Percentiles rank a stretch among this genome's conserved stretches.
These are phyloP conservation scores for Filobasidium uniguttulatum DNA, from an alignment of 1,284 basidiomycete genomes.

Conservation along the genomic window DNA sequence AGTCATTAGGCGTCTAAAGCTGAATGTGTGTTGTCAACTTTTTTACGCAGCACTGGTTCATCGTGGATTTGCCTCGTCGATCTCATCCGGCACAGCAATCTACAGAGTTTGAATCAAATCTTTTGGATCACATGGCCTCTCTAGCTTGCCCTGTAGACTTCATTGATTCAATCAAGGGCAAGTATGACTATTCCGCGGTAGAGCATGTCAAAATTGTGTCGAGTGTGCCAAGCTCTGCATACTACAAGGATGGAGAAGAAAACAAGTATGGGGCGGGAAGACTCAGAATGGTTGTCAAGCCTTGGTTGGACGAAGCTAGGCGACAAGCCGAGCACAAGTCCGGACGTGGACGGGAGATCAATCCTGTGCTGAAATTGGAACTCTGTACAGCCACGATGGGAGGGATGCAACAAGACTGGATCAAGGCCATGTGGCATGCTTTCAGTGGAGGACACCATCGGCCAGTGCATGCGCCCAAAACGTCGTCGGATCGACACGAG, in stretches of 20 bases:
- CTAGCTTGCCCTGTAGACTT: slow-evolving; percentile 13
- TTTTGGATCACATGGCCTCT: slow-evolving; percentile 10
- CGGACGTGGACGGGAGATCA: not conserved
- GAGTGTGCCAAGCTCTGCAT: slow-evolving; percentile 5
- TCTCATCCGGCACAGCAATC: not conserved
- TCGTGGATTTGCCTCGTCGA: slow-evolving; percentile 11
- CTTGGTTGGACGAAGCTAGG: not conserved
- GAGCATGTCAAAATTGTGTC: slow-evolving; percentile 9
- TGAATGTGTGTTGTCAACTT: not conserved
- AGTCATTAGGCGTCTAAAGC: not conserved
- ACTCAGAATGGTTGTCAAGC: slow-evolving; percentile 10
- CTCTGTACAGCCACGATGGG: slow-evolving; percentile 14
- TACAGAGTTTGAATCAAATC: slow-evolving; percentile 13
- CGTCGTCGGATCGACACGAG: slow-evolving; percentile 10
- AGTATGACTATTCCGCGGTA: slow-evolving; percentile 12
- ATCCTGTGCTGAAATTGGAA: slow-evolving; percentile 10
- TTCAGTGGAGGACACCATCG: slow-evolving; percentile 12
- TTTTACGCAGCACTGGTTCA: slow-evolving; percentile 14
- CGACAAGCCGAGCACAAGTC: no score
- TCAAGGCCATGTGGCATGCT: slow-evolving; percentile 12
- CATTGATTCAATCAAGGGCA: slow-evolving; percentile 8
- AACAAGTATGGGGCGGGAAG: slow-evolving; percentile 11
- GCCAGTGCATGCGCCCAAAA: not conserved
- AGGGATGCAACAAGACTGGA: slow-evolving; percentile 11
- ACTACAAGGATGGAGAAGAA: slow-evolving; percentile 6